phyloP scores from a whole-genome alignment of 352 stramenopile genomes.

The Phytopythium vexans region DNA sequence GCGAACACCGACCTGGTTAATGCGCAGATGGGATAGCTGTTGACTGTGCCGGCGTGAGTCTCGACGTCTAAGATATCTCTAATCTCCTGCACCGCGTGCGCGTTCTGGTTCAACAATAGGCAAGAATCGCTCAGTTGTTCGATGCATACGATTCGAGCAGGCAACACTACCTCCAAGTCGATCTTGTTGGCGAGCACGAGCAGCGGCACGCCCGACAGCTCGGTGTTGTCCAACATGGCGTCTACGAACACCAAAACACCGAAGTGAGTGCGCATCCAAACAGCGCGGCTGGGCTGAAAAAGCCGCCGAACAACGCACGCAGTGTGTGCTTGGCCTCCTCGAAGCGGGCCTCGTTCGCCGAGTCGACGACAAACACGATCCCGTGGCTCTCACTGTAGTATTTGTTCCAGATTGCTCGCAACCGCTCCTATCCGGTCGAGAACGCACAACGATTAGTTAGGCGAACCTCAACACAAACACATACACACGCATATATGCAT shows the following conservation, averaged over 20 bases:
- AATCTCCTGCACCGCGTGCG: slow-evolving; percentile 38
- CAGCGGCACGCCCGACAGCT: slow-evolving; percentile 79
- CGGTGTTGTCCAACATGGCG: slow-evolving; percentile 73
- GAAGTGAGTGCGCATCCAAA: not conserved
- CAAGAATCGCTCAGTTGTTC: not conserved
- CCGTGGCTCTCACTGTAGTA: slow-evolving; percentile 93
- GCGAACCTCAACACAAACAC: not conserved
- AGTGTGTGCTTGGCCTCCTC: slow-evolving; percentile 87
- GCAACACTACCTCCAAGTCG: slow-evolving; percentile 52
- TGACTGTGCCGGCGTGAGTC: slow-evolving; percentile 29
- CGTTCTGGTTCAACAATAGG: slow-evolving; percentile 20
- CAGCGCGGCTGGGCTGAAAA: not conserved
- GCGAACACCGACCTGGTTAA: slow-evolving; percentile 36
- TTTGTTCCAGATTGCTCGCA: slow-evolving; percentile 92
- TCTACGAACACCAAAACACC: slow-evolving; percentile 27
- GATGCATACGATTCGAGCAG: not conserved
- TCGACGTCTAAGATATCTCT: slow-evolving; percentile 41
- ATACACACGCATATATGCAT: too few relatives aligned
- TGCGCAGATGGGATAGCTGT: slow-evolving; percentile 54
- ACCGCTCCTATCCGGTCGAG: slow-evolving; percentile 41
- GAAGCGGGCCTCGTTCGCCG: slow-evolving; percentile 81
- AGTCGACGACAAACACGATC: slow-evolving; percentile 91
- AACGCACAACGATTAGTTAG: not conserved
- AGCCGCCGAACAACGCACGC: slow-evolving; percentile 29
- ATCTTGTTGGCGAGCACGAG: slow-evolving; percentile 92